Base-by-base conservation (phyloP, 495 filamentous ascomycete species). In the Aspergillus olivimuriae region DNA sequence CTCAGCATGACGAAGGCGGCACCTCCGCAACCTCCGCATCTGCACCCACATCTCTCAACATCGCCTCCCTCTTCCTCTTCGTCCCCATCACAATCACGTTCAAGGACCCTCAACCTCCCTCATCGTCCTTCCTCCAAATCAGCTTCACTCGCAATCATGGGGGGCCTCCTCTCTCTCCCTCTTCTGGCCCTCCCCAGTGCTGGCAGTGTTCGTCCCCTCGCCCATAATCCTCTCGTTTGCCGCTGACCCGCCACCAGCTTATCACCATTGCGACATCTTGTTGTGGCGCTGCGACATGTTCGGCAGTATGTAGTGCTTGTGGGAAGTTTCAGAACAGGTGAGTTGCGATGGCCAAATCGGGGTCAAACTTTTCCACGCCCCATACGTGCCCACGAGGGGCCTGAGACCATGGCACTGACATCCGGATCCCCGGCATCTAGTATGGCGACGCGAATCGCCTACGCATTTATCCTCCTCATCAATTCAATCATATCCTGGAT, bases 401-500 rank as follows among this genome's bases (percentile, higher is more conserved):
- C n/a, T n/a, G n/a, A n/a, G n/a, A n/a, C n/a, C n/a, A n/a, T n/a
- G n/a, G n/a, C n/a, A n/a, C 48, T 30, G 26, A 26, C 21, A 2
- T 17, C 18, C 7, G 26, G 28, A 23, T 15, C 17, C 22, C 15
- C 21, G 16, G 21, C 21, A 33, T 40, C 51, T 52, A 94, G 89
- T 63, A 89, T 95, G 70, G 89, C 90, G 26, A 98, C 92, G 57
- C 84, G 92, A 70, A 95, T 98, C 65, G 90, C 86, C 57, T 98
- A 97, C 66, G 92, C 94, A 52, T 80, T 96, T 60, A 85, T 98
- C 55, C 87, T 98, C 42, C 78, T 97, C 49, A 65, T 95, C 69
- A 97, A 98, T 77, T 95, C 89, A 35, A 94, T 96, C 48, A 61
- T 94, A 35, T 91, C 94, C 21, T 98, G 92, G 92, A 86, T 98